phyloP scores from a whole-genome alignment of 352 stramenopile species.

The Phytophthora crassamura region DNA sequence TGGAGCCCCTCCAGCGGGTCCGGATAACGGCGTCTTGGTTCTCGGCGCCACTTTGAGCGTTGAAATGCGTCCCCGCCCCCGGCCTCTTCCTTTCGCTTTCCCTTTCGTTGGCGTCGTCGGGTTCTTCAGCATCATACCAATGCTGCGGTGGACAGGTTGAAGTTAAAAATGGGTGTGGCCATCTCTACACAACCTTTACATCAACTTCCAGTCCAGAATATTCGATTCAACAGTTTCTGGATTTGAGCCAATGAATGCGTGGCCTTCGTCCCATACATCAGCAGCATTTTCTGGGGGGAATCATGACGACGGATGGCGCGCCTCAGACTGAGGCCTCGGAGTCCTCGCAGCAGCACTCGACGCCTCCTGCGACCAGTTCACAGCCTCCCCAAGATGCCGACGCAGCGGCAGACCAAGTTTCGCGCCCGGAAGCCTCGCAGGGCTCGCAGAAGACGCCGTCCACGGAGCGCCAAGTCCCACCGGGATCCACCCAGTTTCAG shows the following conservation, averaged over 20 bases:
- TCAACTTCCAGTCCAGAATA: too few species aligned
- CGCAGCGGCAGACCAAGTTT: constrained; percentile 1
- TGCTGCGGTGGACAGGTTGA: not conserved
- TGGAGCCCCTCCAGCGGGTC: not conserved
- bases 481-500: constrained; percentile 3
- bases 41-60: constrained; percentile 17
- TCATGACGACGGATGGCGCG: not conserved
- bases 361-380: not conserved
- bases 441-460: constrained; percentile 3
- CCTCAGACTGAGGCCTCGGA: constrained; percentile 6
- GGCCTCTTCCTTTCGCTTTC: constrained; percentile 13
- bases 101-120: constrained; percentile 22
- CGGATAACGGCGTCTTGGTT: constrained; percentile 12
- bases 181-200: too few species aligned
- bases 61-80: constrained; percentile 13
- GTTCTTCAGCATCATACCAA: constrained; percentile 14
- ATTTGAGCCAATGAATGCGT: too few species aligned
- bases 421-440: not conserved
- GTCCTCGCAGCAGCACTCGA: not conserved
- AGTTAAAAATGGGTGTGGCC: constrained; percentile 13
- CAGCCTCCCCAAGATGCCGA: not conserved
- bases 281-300: too few species aligned
- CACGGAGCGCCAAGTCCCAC: not conserved
- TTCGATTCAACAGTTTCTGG: too few species aligned
- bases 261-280: too few species aligned